Conservation (phyloP, 352 stramenopile species). For the Elongisporangium anandrum region DNA sequence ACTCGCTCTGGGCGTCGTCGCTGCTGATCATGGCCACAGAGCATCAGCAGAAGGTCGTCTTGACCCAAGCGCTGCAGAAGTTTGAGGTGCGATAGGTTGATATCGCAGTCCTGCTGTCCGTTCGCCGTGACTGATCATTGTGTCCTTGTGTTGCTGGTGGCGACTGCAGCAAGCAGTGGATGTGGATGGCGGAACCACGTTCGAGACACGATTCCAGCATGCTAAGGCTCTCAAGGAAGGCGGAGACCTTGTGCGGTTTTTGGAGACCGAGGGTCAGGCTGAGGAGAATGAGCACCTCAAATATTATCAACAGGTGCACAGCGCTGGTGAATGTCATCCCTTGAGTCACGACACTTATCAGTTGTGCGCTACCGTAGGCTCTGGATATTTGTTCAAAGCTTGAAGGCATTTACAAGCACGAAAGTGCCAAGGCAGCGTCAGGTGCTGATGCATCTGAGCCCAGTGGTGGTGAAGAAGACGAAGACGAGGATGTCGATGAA, state of each 20-base stretch:
- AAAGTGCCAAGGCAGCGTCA: constrained; percentile 10
- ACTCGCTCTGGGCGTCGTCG: constrained; percentile 75
- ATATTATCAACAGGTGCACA: constrained; percentile 15
- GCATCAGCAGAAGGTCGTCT: constrained; percentile 43
- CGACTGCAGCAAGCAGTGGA: constrained; percentile 48
- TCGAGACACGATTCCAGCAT: constrained; percentile 78
- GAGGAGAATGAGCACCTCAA: constrained; percentile 13
- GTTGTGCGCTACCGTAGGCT: constrained; percentile 7
- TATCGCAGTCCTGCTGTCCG: neutral
- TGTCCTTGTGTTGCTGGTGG: neutral
- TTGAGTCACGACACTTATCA: no score
- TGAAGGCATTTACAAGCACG: constrained; percentile 32
- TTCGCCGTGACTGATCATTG: neutral
- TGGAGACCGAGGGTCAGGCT: constrained; percentile 12
- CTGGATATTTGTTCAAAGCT: constrained; percentile 22
- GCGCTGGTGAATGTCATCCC: no score
- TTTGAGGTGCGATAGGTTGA: constrained; percentile 29
- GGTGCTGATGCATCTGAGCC: no score
- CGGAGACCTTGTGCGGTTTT: constrained; percentile 60
- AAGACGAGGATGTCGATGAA: constrained; percentile 17
- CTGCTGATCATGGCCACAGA: constrained; percentile 75
- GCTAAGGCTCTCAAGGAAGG: constrained; percentile 71
- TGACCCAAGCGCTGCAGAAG: constrained; percentile 57
- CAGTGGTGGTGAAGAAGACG: neutral
- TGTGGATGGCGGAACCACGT: constrained; percentile 78